A percentile compares a stretch with the other conserved stretches of the same genome.
phyloP scores from a whole-genome alignment of 441 rosid species.

The Arabidopsis lyrata region DNA sequence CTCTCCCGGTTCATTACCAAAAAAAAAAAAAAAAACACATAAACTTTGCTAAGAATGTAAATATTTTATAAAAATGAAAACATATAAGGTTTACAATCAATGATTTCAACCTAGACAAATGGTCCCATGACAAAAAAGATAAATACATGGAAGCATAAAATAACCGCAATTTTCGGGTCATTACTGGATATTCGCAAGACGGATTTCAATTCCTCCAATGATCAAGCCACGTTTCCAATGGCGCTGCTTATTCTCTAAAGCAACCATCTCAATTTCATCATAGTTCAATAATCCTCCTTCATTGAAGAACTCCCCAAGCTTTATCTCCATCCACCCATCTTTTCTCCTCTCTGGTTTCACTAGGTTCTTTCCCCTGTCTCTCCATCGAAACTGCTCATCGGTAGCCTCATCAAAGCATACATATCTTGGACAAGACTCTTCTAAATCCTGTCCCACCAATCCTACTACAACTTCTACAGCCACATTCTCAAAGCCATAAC shows the following conservation, averaged over 20 bases:
- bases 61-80: too few species aligned
- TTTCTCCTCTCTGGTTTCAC: not conserved
- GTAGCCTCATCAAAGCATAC: slow-evolving; percentile 4
- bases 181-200: not conserved
- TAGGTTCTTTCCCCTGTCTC: not conserved
- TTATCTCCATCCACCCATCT: not conserved
- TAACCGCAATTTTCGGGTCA: too few species aligned
- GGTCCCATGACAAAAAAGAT: too few species aligned
- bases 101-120: too few species aligned
- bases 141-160: too few species aligned
- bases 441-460: slow-evolving; percentile 7
- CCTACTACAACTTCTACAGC: slow-evolving; percentile 50
- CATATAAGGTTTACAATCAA: too few species aligned
- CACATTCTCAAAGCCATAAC: slow-evolving; percentile 45
- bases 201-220: not conserved
- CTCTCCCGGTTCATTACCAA: too few species aligned
- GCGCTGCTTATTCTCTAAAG: slow-evolving; percentile 4
- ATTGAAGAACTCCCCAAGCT: not conserved
- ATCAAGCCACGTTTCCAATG: not conserved
- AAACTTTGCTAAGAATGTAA: too few species aligned
- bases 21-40: too few species aligned
- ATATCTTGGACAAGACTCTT: not conserved
- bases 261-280: slow-evolving; percentile 2
- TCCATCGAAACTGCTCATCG: not conserved
- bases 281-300: slow-evolving; percentile 7